These are phyloP conservation scores for Yamadazyma epiphylla DNA, from an alignment of 1,139 yeast genomes.

Conservation along the genomic window DNA sequence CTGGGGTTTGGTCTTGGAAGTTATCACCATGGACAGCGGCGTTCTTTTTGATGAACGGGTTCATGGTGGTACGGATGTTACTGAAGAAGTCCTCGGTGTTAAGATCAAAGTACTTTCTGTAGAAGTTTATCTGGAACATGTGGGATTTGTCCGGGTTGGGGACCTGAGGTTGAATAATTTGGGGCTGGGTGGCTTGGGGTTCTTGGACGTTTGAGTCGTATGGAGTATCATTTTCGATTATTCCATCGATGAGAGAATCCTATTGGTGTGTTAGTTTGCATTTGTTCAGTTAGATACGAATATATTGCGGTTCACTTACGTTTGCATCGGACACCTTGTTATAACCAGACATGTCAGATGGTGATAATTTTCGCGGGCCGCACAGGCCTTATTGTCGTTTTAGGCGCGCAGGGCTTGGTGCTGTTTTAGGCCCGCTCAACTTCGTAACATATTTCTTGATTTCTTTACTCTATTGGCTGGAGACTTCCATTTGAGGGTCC, in stretches of 20 bases:
- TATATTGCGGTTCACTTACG: too few relatives aligned
- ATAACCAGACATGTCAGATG: too few relatives aligned
- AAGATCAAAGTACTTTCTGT: conserved; percentile 59
- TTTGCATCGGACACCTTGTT: too few relatives aligned
- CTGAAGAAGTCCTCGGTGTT: conserved; percentile 56
- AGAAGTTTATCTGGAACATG: conserved; percentile 52
- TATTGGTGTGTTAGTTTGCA: too few relatives aligned
- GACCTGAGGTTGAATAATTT: conserved; percentile 17
- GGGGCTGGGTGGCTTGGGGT: conserved; percentile 12
- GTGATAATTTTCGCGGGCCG: too few relatives aligned
- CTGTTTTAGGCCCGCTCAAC: too few relatives aligned
- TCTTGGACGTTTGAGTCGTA: neutral
- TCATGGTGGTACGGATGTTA: conserved; percentile 40
- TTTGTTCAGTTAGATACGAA: too few relatives aligned
- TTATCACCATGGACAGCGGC: conserved; percentile 19
- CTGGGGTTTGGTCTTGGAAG: conserved; percentile 28
- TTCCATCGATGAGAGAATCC: conserved; percentile 11
- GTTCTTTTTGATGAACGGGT: conserved; percentile 35
- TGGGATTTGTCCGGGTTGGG: conserved; percentile 25
- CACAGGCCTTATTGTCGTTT: too few relatives aligned
- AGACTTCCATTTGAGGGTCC: neutral
- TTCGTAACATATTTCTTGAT: conserved; percentile 7
- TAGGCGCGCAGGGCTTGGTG: too few relatives aligned
- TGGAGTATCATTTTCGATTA: conserved; percentile 10
- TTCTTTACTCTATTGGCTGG: conserved; percentile 4